phyloP scores from a whole-genome alignment of 805 yeast genomes.

The Teunomyces cretensis region DNA sequence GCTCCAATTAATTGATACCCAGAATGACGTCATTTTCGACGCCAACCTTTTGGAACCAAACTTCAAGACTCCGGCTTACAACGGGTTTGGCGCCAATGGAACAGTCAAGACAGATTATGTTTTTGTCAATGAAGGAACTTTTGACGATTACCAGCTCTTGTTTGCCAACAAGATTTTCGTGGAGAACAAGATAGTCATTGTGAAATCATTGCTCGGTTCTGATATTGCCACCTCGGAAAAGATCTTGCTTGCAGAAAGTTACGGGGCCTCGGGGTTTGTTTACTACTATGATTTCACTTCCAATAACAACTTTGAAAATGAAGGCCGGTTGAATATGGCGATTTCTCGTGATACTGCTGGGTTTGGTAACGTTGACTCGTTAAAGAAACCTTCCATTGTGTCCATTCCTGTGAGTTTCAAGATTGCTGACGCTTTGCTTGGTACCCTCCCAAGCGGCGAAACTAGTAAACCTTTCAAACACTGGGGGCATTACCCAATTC shows the following conservation, averaged over 20 bases:
- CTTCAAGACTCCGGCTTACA: slow-evolving; percentile 31
- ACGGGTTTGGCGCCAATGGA: slow-evolving; percentile 27
- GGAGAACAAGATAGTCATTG: slow-evolving; percentile 28
- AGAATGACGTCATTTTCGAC: slow-evolving; percentile 22
- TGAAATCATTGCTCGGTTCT: slow-evolving; percentile 14
- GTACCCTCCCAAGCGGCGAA: slow-evolving; percentile 14
- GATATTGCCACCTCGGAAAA: slow-evolving; percentile 22
- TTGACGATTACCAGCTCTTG: slow-evolving; percentile 26
- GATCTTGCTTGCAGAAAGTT: slow-evolving; percentile 21
- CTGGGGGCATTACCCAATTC: slow-evolving; percentile 40
- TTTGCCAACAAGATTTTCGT: slow-evolving; percentile 17
- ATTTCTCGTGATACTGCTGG: slow-evolving; percentile 21
- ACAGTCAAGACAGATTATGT: slow-evolving; percentile 23
- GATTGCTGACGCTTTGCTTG: slow-evolving; percentile 25
- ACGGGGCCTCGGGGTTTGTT: slow-evolving; percentile 27
- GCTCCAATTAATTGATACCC: slow-evolving; percentile 22
- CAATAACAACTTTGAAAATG: slow-evolving; percentile 10
- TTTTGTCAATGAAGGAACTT: slow-evolving; percentile 31
- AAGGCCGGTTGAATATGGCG: slow-evolving; percentile 11
- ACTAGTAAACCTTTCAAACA: slow-evolving; percentile 11
- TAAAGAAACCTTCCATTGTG: slow-evolving; percentile 17
- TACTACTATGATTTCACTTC: slow-evolving; percentile 16
- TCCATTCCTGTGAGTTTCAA: slow-evolving; percentile 29
- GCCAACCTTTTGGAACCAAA: slow-evolving; percentile 25
- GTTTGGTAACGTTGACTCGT: slow-evolving; percentile 5